Conservation (phyloP, 495 filamentous ascomycete genomes). For the Terfezia claveryi region DNA sequence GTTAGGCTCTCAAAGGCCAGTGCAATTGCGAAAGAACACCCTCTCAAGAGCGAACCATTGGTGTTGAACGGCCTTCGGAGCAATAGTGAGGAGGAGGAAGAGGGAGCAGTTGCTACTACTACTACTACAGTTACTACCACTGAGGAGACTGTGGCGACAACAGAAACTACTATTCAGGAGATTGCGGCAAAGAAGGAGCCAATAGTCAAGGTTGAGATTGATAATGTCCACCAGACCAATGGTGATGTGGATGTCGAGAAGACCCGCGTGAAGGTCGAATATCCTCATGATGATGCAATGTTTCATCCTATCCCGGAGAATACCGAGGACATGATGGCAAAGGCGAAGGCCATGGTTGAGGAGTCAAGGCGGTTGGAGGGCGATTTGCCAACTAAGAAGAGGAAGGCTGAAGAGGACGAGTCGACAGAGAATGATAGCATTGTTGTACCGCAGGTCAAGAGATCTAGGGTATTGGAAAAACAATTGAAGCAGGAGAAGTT, state of each 20-base stretch:
- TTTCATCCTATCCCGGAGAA: constrained; percentile 52
- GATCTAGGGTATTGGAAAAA: constrained; percentile 45
- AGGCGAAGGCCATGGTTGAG: constrained; percentile 77
- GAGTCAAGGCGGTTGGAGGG: constrained; percentile 42
- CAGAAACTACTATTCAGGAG: constrained; percentile 1
- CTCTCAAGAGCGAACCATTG: constrained; percentile 18
- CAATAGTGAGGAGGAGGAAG: constrained; percentile 7
- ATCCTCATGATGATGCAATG: constrained; percentile 38
- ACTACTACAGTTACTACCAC: constrained; percentile 14
- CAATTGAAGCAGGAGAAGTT: constrained; percentile 66
- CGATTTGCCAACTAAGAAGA: constrained; percentile 35
- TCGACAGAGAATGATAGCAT: constrained; percentile 27
- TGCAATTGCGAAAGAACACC: constrained; percentile 25
- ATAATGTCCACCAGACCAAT: constrained; percentile 31
- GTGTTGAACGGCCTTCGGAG: not conserved
- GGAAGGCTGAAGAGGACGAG: constrained; percentile 57
- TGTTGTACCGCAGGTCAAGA: constrained; percentile 41
- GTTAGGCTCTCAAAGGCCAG: constrained; percentile 35
- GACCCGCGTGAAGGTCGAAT: constrained; percentile 60
- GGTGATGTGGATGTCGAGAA: constrained; percentile 42
- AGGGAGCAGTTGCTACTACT: constrained; percentile 11
- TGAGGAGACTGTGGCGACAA: constrained; percentile 10
- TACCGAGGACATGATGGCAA: constrained; percentile 56
- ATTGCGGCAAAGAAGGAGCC: constrained; percentile 26
- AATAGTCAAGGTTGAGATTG: constrained; percentile 44